Evolutionary conservation across 1,284 basidiomycete genomes (phyloP).

Genomic region (Volvariella surrecta): DNA sequence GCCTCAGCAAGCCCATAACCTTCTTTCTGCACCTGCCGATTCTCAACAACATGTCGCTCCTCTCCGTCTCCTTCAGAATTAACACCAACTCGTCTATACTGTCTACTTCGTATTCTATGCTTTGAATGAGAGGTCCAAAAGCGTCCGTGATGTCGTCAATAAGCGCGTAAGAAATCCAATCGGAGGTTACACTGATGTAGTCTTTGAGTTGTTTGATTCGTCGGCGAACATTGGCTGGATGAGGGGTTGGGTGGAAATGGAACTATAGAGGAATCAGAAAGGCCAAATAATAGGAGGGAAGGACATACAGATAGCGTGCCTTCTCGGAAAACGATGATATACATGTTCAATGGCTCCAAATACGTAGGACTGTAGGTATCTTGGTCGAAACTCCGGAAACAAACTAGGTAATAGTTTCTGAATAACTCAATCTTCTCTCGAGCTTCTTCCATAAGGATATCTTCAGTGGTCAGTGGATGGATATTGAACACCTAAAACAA

Average conservation of each 20-base stretch:
- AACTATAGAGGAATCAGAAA: slow-evolving; percentile 45
- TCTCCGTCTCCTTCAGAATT: slow-evolving; percentile 77
- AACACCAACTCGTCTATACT: slow-evolving; percentile 97
- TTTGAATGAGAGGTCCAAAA: slow-evolving; percentile 97
- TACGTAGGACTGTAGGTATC: slow-evolving; percentile 97
- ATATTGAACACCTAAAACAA: slow-evolving; percentile 81
- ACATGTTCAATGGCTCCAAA: slow-evolving; percentile 98
- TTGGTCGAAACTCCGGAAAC: slow-evolving; percentile 99
- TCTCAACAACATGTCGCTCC: slow-evolving; percentile 59
- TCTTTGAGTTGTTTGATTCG: slow-evolving; percentile 99
- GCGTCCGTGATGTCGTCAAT: slow-evolving; percentile 99
- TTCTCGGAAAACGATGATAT: slow-evolving; percentile 98
- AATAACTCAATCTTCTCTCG: slow-evolving; percentile 99
- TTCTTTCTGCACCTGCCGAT: slow-evolving; percentile 99
- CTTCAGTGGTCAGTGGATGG: slow-evolving; percentile 97
- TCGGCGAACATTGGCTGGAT: slow-evolving; percentile 95
- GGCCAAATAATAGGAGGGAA: not conserved
- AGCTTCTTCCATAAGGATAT: slow-evolving; percentile 99
- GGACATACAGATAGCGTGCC: slow-evolving; percentile 83
- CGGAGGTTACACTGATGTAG: slow-evolving; percentile 97
- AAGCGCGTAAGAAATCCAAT: slow-evolving; percentile 99
- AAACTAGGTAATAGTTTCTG: slow-evolving; percentile 98
- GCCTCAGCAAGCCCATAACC: slow-evolving; percentile 92
- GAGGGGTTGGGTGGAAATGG: slow-evolving; percentile 95
- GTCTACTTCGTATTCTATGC: slow-evolving; percentile 99